Conservation (phyloP, 202 grass and related monocot species). For the Thinopyrum obtusiflorum region DNA sequence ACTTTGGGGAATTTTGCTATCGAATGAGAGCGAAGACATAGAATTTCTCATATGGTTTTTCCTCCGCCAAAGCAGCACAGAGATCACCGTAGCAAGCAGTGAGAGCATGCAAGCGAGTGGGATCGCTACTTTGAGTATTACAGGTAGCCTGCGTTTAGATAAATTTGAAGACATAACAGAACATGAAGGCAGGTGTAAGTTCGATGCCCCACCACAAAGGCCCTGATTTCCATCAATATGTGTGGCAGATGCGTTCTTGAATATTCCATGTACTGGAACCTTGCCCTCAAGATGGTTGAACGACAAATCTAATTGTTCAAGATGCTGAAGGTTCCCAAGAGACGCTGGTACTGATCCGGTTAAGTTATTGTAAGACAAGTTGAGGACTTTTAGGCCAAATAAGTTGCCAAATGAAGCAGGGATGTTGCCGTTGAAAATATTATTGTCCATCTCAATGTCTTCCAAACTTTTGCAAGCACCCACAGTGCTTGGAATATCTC, state of each 20-base stretch:
- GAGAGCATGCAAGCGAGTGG: neutral
- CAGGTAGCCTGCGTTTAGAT: neutral
- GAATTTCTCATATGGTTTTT: neutral
- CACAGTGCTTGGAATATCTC: neutral
- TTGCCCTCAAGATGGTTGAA: conserved; percentile 13
- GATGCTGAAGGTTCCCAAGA: no score
- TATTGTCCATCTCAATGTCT: neutral
- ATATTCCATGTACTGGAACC: conserved; percentile 1
- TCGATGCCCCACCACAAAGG: neutral
- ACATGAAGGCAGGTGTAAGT: neutral
- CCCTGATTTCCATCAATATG: neutral
- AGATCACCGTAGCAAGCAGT: neutral
- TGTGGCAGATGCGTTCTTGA: neutral
- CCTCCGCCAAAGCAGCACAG: neutral
- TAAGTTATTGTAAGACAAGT: neutral
- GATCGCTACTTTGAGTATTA: neutral
- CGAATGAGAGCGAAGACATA: neutral
- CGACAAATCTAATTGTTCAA: neutral
- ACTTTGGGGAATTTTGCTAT: neutral
- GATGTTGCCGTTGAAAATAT: neutral
- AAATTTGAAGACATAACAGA: neutral
- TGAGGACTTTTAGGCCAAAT: neutral
- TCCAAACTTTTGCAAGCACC: conserved; percentile 23
- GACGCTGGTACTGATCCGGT: no score
- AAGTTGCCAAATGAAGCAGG: neutral